These are phyloP conservation scores for Bremia lactucae DNA, from an alignment of 352 stramenopile genomes.

Conservation along the genomic window DNA sequence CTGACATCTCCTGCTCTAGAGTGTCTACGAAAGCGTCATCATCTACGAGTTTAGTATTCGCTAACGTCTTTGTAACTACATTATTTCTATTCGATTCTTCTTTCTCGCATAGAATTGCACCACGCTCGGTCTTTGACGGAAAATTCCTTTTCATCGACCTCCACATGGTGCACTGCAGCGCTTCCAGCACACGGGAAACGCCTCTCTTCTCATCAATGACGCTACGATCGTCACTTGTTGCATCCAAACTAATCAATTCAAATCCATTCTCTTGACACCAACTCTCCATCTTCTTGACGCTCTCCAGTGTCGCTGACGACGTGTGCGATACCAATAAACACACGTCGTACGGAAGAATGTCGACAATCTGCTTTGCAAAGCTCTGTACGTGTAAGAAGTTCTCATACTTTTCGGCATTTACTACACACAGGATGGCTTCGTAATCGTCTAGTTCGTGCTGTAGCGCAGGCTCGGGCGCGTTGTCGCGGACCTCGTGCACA, in stretches of 20 bases:
- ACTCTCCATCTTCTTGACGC: constrained; percentile 21
- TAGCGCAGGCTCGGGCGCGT: constrained; percentile 24
- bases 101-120: background rate
- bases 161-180: constrained; percentile 75
- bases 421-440: constrained; percentile 52
- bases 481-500: constrained; percentile 30
- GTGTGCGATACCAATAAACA: constrained; percentile 36
- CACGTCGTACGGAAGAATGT: constrained; percentile 42
- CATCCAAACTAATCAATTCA: constrained; percentile 40
- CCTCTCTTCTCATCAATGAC: constrained; percentile 32
- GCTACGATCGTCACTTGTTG: background rate
- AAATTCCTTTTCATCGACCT: constrained; percentile 52
- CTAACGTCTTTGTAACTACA: background rate
- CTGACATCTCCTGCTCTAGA: constrained; percentile 26
- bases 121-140: constrained; percentile 1
- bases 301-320: constrained; percentile 14
- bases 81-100: constrained; percentile 1
- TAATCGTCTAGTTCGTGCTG: constrained; percentile 34
- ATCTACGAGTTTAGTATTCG: no score
- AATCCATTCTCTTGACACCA: constrained; percentile 58
- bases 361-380: constrained; percentile 38
- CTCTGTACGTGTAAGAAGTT: constrained; percentile 35
- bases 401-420: constrained; percentile 25
- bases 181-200: constrained; percentile 61
- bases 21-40: constrained; percentile 41